A percentile compares a stretch with the other conserved stretches of the same genome.
Evolutionary conservation across 148 eudicot species (phyloP).

Genomic region (Chenopodium album): DNA sequence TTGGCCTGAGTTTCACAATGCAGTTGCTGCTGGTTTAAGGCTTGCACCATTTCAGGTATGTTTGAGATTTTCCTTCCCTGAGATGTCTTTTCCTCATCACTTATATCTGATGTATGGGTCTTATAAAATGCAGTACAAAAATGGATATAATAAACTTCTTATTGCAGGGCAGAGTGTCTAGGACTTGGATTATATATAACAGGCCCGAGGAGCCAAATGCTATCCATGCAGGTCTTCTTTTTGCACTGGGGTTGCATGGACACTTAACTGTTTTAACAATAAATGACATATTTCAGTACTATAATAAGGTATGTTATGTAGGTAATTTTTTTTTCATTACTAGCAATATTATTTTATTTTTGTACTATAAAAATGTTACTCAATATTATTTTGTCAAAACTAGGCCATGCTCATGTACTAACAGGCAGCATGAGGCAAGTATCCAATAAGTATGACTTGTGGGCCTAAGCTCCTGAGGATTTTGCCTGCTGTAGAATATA

Average conservation of each 20-base stretch:
- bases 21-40: constrained; percentile 95
- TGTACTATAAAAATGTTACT: not conserved
- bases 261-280: constrained; percentile 73
- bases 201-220: constrained; percentile 86
- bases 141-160: not conserved
- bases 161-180: constrained; percentile 87
- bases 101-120: constrained; percentile 1
- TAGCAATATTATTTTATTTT: not conserved
- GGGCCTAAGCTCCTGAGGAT: not conserved
- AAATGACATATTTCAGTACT: constrained; percentile 82
- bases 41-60: constrained; percentile 80
- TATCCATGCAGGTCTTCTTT: constrained; percentile 91
- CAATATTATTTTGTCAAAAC: not conserved
- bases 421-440: not conserved
- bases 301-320: constrained; percentile 51
- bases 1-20: constrained; percentile 99
- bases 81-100: not conserved
- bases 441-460: not conserved
- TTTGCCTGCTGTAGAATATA: not conserved
- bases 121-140: not conserved
- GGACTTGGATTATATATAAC: constrained; percentile 96
- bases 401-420: not conserved
- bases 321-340: not conserved
- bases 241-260: constrained; percentile 93
- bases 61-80: not conserved